A percentile compares a stretch with the other conserved stretches of the same genome.
phyloP scores from a whole-genome alignment of 2,329 filamentous ascomycete genomes.

The Berkeleyomyces rouxiae region DNA sequence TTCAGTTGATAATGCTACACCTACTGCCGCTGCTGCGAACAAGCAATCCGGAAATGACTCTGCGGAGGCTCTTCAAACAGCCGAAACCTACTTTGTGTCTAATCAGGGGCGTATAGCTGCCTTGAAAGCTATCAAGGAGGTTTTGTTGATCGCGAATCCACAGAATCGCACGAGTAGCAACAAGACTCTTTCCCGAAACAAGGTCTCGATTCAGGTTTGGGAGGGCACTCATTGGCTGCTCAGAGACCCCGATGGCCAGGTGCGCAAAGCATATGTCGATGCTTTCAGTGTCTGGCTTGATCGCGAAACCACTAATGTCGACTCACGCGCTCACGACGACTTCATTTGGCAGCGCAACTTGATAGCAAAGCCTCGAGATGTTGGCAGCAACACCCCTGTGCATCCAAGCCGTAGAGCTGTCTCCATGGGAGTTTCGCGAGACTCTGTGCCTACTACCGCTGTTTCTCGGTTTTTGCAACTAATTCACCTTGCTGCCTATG shows the following conservation, averaged over 20 bases:
- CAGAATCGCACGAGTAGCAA: constrained; percentile 41
- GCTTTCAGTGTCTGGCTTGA: constrained; percentile 72
- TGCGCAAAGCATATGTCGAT: constrained; percentile 73
- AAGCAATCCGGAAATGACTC: constrained; percentile 17
- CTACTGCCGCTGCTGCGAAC: constrained; percentile 15
- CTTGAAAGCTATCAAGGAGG: constrained; percentile 64
- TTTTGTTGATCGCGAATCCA: constrained; percentile 66
- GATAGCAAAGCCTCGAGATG: constrained; percentile 18
- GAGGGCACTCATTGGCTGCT: constrained; percentile 93
- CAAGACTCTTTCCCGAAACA: constrained; percentile 51
- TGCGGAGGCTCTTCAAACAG: constrained; percentile 26
- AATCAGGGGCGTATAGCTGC: constrained; percentile 44
- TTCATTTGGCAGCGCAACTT: constrained; percentile 29
- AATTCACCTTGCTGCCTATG: constrained; percentile 77
- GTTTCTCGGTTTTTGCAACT: constrained; percentile 63
- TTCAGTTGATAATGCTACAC: constrained; percentile 20
- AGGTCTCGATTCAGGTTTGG: constrained; percentile 70
- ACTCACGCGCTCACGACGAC: constrained; percentile 46
- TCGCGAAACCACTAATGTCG: constrained; percentile 53
- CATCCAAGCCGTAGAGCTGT: constrained; percentile 41
- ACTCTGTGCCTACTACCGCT: constrained; percentile 22
- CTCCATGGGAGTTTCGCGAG: constrained; percentile 48
- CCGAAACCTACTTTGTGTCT: constrained; percentile 37
- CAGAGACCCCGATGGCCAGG: constrained; percentile 58
- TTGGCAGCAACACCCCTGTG: constrained; percentile 17